These are phyloP conservation scores for Pseudisothecium myosuroides DNA, from an alignment of 225 moss, liverwort and hornwort genomes.

Conservation along the genomic window DNA sequence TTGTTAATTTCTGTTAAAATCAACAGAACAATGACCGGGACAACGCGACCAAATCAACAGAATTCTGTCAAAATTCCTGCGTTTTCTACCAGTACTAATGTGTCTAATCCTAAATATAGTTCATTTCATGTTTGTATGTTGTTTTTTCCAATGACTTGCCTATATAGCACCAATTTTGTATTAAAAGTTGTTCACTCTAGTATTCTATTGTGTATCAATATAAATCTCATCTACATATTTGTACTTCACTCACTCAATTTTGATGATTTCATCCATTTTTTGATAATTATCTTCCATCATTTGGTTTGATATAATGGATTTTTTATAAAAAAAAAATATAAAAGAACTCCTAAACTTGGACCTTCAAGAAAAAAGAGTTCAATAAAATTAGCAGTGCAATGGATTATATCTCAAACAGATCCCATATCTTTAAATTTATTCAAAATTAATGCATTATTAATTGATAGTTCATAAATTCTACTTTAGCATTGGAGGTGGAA, in stretches of 20 bases:
- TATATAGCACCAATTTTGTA: no score
- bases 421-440: background rate
- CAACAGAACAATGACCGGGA: no score
- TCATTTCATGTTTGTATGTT: no score
- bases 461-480: no score
- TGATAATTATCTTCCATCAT: background rate
- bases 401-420: background rate
- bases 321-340: background rate
- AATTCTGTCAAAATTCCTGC: no score
- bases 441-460: background rate
- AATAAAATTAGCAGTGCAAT: accelerated
- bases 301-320: background rate
- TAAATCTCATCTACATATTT: background rate
- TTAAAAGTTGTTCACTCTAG: no score
- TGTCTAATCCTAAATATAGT: background rate
- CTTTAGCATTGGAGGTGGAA: no score
- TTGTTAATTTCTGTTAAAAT: no score
- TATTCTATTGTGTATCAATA: background rate
- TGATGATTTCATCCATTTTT: no score
- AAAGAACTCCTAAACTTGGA: background rate
- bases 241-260: background rate
- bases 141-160: no score
- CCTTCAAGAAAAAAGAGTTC: accelerated
- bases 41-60: no score
- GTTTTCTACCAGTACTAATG: no score